Base-by-base conservation (phyloP, 225 moss, liverwort and hornwort species). In the Physcomitrellopsis africana region DNA sequence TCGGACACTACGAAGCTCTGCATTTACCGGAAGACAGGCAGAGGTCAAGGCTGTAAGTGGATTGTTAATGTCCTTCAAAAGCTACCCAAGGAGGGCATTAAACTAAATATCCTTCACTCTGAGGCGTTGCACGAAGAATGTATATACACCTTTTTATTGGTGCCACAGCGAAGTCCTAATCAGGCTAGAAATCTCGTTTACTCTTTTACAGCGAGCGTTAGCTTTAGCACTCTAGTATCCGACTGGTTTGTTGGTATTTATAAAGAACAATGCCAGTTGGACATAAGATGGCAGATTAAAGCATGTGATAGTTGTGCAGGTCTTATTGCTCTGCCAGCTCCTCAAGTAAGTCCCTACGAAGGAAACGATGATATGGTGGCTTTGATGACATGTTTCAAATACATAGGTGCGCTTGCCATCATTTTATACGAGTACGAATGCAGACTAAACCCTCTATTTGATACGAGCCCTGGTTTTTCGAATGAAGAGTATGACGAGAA, bases 1-100 rank as follows among this genome's bases (percentile, higher is more conserved):
- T 89, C 53, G 94, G 97, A 12, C 97, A 99, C 63, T 99, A 99
- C 23, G 97, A 99, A 75, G 94, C 94, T 9, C 65, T 99, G 64
- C 92, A 90, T 79, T 81, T 99, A 69, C 89, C 80, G 45, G 78
- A 83, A 63, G 83, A 83, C 57, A 87, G 73, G 55, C 79, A 62
- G 11, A 19, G 58, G 54, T 60, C 87, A 44, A 87, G 76, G 68
- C 47, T 87, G 81, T 87, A 79, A 73, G 77, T 77, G 45, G 46
- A 68, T 71, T 20, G 22, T 37, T 37, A 37, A 37, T 55, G 66
- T 47, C 60, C 27, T 56, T 17, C 22, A 12, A 22, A 18, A 44
- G 16, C 19, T 18, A 66, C 27, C 23, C 32, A 63, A 24, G 51
- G 23, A 60, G 10, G 55, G 17, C 13, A n/a, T 45, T 48, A 3